Conservation (phyloP, 2,329 filamentous ascomycete genomes). For the Myrmaecium sp. region DNA sequence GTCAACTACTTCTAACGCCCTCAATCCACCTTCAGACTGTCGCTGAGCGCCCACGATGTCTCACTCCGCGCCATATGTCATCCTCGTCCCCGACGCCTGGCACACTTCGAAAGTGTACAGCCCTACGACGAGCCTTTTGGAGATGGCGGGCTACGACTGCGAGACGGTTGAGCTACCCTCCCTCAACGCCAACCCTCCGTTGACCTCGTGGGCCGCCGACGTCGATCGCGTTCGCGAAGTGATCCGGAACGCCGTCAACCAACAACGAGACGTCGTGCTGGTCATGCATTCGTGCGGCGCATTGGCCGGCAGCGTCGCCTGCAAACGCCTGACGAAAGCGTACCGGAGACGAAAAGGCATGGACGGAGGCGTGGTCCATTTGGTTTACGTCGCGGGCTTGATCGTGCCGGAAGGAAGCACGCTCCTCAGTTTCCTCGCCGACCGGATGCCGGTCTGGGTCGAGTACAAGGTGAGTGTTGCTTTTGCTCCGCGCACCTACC, state of each 20-base stretch:
- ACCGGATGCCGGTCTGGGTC: slow-evolving; percentile 4
- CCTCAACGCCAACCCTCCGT: slow-evolving; percentile 10
- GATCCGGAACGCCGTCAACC: slow-evolving; percentile 19
- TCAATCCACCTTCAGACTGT: too few relatives aligned
- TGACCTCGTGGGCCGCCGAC: slow-evolving; percentile 16
- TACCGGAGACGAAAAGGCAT: not conserved
- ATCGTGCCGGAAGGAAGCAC: not conserved
- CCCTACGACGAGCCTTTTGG: slow-evolving; percentile 12
- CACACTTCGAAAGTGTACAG: slow-evolving; percentile 16
- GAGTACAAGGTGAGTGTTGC: slow-evolving; percentile 5
- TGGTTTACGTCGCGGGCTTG: slow-evolving; percentile 3
- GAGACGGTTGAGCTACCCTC: slow-evolving; percentile 13
- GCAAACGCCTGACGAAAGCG: not conserved
- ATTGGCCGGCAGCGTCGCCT: slow-evolving; percentile 19
- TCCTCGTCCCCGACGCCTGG: slow-evolving; percentile 22
- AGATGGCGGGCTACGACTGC: slow-evolving; percentile 14
- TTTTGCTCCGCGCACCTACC: too few relatives aligned
- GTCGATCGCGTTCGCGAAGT: slow-evolving; percentile 16
- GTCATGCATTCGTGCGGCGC: slow-evolving; percentile 30
- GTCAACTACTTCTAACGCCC: too few relatives aligned
- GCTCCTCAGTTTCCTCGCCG: slow-evolving; percentile 1
- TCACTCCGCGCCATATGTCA: slow-evolving; percentile 15
- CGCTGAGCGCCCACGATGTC: slow-evolving; percentile 7
- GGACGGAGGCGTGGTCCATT: slow-evolving; percentile 1
- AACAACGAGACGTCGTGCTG: slow-evolving; percentile 25